Conservation (phyloP, 176 grass and related monocot genomes). For the Oryza australiensis region DNA sequence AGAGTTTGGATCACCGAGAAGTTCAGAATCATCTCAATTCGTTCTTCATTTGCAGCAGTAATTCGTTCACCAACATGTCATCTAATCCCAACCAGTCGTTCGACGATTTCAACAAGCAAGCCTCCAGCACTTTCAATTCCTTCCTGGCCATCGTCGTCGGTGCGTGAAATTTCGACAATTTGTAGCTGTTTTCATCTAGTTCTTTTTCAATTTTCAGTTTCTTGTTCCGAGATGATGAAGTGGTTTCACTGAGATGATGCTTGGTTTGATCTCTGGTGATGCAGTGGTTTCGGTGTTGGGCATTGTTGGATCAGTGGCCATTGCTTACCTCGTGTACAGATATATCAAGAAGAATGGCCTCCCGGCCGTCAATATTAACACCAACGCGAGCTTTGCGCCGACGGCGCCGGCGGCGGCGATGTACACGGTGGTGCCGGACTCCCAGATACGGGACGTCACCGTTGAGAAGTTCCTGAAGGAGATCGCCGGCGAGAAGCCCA, state of each 20-base stretch:
- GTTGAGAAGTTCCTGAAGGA: not conserved
- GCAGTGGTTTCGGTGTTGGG: not conserved
- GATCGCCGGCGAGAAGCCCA: constrained; percentile 44
- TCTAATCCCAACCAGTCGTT: not conserved
- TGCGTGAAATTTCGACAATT: no score
- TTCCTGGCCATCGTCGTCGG: not conserved
- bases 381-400: constrained; percentile 2
- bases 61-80: not conserved
- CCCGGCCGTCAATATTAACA: not conserved
- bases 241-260: no score
- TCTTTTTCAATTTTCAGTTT: no score
- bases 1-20: not conserved
- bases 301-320: not conserved
- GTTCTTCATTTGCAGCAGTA: not conserved
- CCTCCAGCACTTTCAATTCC: not conserved
- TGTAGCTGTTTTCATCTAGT: no score
- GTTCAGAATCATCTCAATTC: not conserved
- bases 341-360: not conserved
- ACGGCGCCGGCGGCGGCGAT: not conserved
- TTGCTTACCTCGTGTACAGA: constrained; percentile 12
- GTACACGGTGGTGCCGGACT: constrained; percentile 10
- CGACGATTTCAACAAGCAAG: not conserved
- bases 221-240: no score
- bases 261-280: not conserved
- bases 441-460: not conserved